Evolutionary conservation across 139 green algal species (phyloP).

Genomic region (Edaphochlamys debaryana): DNA sequence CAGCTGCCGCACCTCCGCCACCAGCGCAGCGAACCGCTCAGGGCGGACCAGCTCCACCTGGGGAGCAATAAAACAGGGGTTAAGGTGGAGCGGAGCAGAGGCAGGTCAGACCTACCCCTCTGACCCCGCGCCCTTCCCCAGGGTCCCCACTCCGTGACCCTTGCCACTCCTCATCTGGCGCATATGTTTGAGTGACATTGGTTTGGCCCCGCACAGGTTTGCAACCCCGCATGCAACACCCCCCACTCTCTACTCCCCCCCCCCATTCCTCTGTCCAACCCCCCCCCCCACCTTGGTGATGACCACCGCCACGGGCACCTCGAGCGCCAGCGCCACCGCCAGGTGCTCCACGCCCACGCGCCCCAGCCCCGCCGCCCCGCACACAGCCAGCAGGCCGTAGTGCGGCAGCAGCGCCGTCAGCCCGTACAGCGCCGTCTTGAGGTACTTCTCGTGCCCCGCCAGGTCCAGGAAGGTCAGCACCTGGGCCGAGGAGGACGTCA

Average conservation of each 20-base stretch:
- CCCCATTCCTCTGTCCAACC: too few species aligned
- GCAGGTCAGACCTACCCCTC: too few species aligned
- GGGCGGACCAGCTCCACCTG: conserved; percentile 50
- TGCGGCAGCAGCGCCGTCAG: conserved; percentile 72
- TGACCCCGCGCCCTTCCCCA: too few species aligned
- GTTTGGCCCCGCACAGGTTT: too few species aligned
- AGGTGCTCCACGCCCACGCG: conserved; percentile 76
- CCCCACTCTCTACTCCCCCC: too few species aligned
- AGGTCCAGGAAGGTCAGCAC: conserved; percentile 86
- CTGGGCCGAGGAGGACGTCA: conserved; percentile 33
- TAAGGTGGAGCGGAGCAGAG: too few species aligned
- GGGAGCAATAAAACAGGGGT: too few species aligned
- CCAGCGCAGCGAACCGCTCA: conserved; percentile 23
- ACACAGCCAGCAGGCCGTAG: conserved; percentile 83
- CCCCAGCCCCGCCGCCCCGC: conserved; percentile 46
- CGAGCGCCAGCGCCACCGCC: conserved; percentile 78
- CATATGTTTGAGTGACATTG: too few species aligned
- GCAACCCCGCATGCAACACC: too few species aligned
- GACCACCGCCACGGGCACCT: conserved; percentile 77
- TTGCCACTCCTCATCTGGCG: too few species aligned
- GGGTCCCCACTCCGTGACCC: too few species aligned
- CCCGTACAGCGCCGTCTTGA: conserved; percentile 87
- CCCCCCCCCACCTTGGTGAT: conserved; percentile 83
- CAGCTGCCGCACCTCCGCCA: conserved; percentile 40
- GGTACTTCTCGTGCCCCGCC: conserved; percentile 81